Percentiles rank a stretch among this genome's conserved stretches.
Evolutionary conservation across 78 protist genomes (phyloP).

Genomic region (Planoprotostelium fungivorum): DNA sequence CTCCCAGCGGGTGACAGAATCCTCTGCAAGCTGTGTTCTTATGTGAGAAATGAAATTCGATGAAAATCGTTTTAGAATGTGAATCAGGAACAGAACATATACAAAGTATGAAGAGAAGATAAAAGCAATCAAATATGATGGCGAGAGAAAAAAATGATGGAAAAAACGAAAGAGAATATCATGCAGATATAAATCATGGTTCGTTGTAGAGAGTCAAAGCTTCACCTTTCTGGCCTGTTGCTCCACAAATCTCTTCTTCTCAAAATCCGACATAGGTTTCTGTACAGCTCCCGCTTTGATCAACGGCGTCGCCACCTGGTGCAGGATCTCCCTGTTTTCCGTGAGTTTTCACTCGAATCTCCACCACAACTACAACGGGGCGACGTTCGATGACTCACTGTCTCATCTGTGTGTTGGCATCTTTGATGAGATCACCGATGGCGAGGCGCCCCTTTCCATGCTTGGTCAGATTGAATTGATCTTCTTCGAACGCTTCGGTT

Average conservation of each 20-base stretch:
- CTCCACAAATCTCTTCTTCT: neutral
- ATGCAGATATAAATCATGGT: no score
- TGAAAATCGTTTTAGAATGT: no score
- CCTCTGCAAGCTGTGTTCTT: neutral
- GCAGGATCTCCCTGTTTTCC: neutral
- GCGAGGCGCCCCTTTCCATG: neutral
- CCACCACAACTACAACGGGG: no score
- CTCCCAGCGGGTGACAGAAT: neutral
- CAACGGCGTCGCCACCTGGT: neutral
- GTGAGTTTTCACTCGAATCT: neutral
- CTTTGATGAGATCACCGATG: neutral
- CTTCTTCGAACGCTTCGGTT: neutral
- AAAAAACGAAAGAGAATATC: no score
- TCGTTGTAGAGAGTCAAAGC: neutral
- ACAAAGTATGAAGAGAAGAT: no score
- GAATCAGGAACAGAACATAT: no score
- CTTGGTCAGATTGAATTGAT: neutral
- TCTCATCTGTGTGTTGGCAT: neutral
- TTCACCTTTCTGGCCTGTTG: neutral
- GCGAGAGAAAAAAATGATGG: no score
- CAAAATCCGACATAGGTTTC: neutral
- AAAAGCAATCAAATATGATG: no score
- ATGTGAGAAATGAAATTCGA: no score
- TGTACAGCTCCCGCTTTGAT: neutral
- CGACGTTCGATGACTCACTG: neutral